Base-by-base conservation (phyloP, 2,329 filamentous ascomycete genomes). In the Curvularia verruculosa region DNA sequence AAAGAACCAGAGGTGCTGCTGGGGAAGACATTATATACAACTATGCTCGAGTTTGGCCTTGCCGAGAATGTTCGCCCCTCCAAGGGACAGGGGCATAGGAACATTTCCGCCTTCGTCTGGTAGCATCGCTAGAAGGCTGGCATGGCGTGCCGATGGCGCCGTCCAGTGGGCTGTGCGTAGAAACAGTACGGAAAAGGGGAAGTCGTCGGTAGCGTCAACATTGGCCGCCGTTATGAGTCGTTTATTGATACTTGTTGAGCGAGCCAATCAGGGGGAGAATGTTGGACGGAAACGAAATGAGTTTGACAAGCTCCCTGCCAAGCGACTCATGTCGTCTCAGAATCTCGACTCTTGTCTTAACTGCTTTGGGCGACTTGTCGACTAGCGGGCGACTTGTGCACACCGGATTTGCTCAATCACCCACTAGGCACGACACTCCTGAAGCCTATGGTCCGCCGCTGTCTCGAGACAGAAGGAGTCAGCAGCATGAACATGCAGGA, bases 11-110 rank as follows among this genome's bases (percentile, higher is more conserved):
- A 34, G 50, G 26, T 36, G 48, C 54, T 56, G 52, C 58, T 60
- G 66, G 60, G 52, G 62, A 62, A 64, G 63, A 63, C 65, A 72
- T 76, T 77, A 75, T 77, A 76, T 74, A 67, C 66, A 67, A 58
- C 54, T 59, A 37, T 41, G 63, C 52, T 54, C 63, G 51, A 65
- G 59, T 34, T 64, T 63, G 55, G 45, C 66, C 71, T 73, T 59
- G 67, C 59, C 60, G 65, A 68, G 64, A 58, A 52, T 40, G 52
- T 52, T 63, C 55, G 51, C 49, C 55, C 61, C 51, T 19, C 28
- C 28, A 29, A 59, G 53, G 39, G 53, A 65, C 69, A 72, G 69
- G 70, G 68, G 63, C 53, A 58, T 26, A 57, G 59, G 60, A 49
- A 57, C 50, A 58, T 62, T 60, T 66, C 70, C 64, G 67, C 63